phyloP scores from a whole-genome alignment of 257 asterid species.

The Verbena officinalis region DNA sequence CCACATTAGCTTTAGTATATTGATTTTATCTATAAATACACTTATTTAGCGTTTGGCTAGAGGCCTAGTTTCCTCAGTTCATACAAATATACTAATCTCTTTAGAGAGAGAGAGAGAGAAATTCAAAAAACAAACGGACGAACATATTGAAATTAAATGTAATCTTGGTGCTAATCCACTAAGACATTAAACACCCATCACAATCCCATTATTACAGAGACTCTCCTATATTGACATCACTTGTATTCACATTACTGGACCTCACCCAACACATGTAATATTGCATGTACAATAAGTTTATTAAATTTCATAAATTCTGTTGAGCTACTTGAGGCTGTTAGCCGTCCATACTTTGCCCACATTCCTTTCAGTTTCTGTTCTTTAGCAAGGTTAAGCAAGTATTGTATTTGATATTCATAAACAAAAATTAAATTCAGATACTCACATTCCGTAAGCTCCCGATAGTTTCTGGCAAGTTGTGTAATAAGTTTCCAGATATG shows the following conservation, averaged over 20 bases:
- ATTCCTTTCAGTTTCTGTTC: background rate
- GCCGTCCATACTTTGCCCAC: background rate
- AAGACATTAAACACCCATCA: background rate
- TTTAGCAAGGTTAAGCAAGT: slow-evolving; percentile 3
- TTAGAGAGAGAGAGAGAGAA: background rate
- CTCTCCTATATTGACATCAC: background rate
- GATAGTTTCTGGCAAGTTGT: slow-evolving; percentile 82
- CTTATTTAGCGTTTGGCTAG: background rate
- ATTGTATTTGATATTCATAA: background rate
- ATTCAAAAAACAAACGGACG: background rate
- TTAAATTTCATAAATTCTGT: background rate
- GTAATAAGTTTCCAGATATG: slow-evolving; percentile 64
- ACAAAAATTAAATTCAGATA: slow-evolving; percentile 22
- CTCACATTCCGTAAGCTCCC: slow-evolving; percentile 99
- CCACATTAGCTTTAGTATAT: background rate
- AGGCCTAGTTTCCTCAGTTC: background rate
- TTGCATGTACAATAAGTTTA: background rate
- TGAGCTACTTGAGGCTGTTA: background rate
- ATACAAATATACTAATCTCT: background rate
- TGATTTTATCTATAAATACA: background rate
- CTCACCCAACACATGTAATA: background rate
- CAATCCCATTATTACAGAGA: background rate
- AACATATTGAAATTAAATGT: background rate
- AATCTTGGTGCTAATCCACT: background rate
- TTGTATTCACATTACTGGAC: background rate